Base-by-base conservation (phyloP, 2,329 filamentous ascomycete species). In the Thyridium curvatum region DNA sequence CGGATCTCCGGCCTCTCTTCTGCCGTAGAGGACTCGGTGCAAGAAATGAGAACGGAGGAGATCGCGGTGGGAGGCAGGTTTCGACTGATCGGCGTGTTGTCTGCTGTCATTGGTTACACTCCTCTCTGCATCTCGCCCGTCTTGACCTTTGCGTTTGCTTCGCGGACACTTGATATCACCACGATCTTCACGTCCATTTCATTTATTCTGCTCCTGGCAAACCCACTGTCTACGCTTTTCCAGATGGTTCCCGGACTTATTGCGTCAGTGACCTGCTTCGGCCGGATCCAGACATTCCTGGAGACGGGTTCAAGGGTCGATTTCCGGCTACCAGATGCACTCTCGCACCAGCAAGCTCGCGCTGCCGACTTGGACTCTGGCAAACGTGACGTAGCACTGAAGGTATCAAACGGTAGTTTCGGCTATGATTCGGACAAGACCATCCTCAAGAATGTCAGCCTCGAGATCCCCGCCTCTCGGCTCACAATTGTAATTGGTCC, bases 401-500 rank as follows among this genome's bases (percentile, higher is more conserved):
- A 9, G 26, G 29, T 53, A 4, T 37, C 32, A 18, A 46, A 51
- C 8, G 59, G 56, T 3, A 53, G 41, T 3, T 61, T 67, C 17
- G 54, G 58, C 12, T 69, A 65, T 62, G 34, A 46, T 12, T 46
- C 50, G 1, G 50, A 53, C 9, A 54, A 44, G 12, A 41, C 44
- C 13, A 40, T 51, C 10, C 49, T 70, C 4, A 45, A 32, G 1
- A 37, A 58, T 8, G 46, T 70, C 16, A 46, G 57, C n/a, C 48
- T 70, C 3, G 46, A 43, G 0, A 41, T 70, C 3, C 44, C 47
- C 3, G 38, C 42, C 0, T 52, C 47, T 4, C 47, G 56, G 4
- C 52, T 71, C 8, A 64, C 55, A 8, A 54, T 71, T 4, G 46
- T 71, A 1, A 50, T 66, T 9, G 67, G 68, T 0, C 65, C 66